Percentiles rank a stretch among this genome's conserved stretches.
phyloP scores from a whole-genome alignment of 208 protist species.

The Trypanosoma conorhini region DNA sequence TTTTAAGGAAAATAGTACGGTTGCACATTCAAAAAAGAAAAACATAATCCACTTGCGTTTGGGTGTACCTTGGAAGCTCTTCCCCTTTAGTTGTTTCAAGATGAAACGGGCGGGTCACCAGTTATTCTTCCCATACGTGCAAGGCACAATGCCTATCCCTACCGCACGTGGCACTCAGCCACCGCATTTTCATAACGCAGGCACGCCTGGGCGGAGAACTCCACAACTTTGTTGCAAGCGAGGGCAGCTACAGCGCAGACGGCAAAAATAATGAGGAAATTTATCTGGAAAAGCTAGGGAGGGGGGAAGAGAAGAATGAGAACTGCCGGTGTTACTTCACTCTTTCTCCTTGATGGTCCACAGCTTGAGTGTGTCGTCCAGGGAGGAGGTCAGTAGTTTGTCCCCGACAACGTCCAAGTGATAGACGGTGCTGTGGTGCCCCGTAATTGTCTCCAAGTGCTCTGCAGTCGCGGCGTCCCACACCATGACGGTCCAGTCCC shows the following conservation, averaged over 20 bases:
- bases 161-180: not conserved
- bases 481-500: constrained; percentile 82
- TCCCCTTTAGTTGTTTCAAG: not conserved
- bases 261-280: not conserved
- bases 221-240: not conserved
- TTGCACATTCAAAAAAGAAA: not conserved
- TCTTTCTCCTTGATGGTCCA: constrained; percentile 52
- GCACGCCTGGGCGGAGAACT: not conserved
- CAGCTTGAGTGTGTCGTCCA: constrained; percentile 86
- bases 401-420: constrained; percentile 71
- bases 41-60: constrained; percentile 1
- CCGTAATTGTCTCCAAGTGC: constrained; percentile 70
- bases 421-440: constrained; percentile 86
- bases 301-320: not conserved
- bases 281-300: not conserved
- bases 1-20: not conserved
- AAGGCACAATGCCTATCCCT: not conserved
- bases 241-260: not conserved
- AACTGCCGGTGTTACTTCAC: not conserved
- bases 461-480: constrained; percentile 71
- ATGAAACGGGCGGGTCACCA: not conserved
- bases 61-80: not conserved
- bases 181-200: not conserved
- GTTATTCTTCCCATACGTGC: not conserved
- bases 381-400: constrained; percentile 78